Conservation (phyloP, 176 grass and related monocot genomes). For the Ananas comosus region DNA sequence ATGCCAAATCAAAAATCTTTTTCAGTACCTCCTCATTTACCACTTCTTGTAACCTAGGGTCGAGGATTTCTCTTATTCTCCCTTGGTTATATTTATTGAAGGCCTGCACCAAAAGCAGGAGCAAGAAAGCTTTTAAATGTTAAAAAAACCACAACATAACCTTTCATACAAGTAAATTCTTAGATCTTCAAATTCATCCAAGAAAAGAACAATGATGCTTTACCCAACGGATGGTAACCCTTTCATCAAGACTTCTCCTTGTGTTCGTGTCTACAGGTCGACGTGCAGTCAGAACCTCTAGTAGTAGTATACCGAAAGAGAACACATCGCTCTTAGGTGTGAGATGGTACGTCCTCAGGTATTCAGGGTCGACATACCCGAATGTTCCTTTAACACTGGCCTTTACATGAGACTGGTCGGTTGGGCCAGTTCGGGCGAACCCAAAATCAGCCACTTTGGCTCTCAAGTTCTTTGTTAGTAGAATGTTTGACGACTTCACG, state of each 20-base stretch:
- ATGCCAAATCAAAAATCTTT: slow-evolving; percentile 43
- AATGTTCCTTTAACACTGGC: slow-evolving; percentile 80
- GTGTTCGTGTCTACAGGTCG: slow-evolving; percentile 54
- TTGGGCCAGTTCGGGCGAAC: slow-evolving; percentile 73
- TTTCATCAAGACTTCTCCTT: slow-evolving; percentile 40
- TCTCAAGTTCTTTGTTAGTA: slow-evolving; percentile 62
- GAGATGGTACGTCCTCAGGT: slow-evolving; percentile 69
- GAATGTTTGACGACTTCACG: slow-evolving; percentile 90
- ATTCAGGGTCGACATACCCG: slow-evolving; percentile 91
- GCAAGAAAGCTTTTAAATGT: neutral
- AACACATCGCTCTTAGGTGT: slow-evolving; percentile 87
- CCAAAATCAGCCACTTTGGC: slow-evolving; percentile 98
- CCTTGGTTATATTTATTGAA: slow-evolving; percentile 37
- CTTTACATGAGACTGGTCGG: slow-evolving; percentile 64
- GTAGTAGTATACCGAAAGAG: slow-evolving; percentile 87
- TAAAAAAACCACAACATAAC: neutral
- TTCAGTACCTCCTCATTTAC: slow-evolving; percentile 36
- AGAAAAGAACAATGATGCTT: slow-evolving; percentile 8
- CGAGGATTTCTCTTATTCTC: slow-evolving; percentile 35
- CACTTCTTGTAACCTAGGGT: slow-evolving; percentile 36
- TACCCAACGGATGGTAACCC: slow-evolving; percentile 94
- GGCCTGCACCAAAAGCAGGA: slow-evolving; percentile 25
- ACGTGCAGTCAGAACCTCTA: slow-evolving; percentile 83
- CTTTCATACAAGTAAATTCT: slow-evolving; percentile 3
- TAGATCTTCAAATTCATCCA: neutral